Base-by-base conservation (phyloP, 805 yeast genomes). In the Hanseniaspora nectarophila region DNA sequence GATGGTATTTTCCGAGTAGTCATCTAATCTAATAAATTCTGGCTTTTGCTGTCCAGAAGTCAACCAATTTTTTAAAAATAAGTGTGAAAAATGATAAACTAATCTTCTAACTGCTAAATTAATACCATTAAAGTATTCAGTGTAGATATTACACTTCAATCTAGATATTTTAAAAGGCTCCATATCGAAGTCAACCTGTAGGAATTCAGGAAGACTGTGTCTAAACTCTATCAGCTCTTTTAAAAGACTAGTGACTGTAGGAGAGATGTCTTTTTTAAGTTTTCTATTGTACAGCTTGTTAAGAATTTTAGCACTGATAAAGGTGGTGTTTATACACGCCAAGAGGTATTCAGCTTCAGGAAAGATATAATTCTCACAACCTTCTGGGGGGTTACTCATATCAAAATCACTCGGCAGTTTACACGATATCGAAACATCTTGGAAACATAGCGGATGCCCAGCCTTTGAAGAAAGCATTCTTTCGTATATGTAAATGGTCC, bases 401-500 rank as follows among this genome's bases (percentile, higher is more conserved):
- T 80, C 83, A 63, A 79, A 81, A 69, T 77, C 89, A 51, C 74
- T 75, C 0, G 94, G 94, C 23, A 84, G 68, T 53, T 78, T 88
- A 0, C 89, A 81, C 2, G 86, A 80, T 18, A 89, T 82, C 55
- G 90, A 84, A 54, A 82, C 85, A 61, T 84, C 92, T 0, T 92
- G 81, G 54, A 89, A 75, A 50, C 86, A 78, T 40, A 84, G 63
- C 0, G 94, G 94, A 24, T 84, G 66, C 0, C 94, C 94, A 0
- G 89, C 89, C 60, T 84, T 84, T 12, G 89, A 81, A 6, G 87
- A 81, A 38, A 84, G 66, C 90, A 84, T 83, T 64, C 90, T 68
- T 67, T 88, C 97, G 58, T 85, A 76, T 65, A 81, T 78, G 66
- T 85, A 87, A 31, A 82, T 79, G 39, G 88, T 81, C 96, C 96